Percentiles rank a stretch among this genome's conserved stretches.
These are phyloP conservation scores for Poronia punctata DNA, from an alignment of 495 filamentous ascomycete species.

Conservation along the genomic window DNA sequence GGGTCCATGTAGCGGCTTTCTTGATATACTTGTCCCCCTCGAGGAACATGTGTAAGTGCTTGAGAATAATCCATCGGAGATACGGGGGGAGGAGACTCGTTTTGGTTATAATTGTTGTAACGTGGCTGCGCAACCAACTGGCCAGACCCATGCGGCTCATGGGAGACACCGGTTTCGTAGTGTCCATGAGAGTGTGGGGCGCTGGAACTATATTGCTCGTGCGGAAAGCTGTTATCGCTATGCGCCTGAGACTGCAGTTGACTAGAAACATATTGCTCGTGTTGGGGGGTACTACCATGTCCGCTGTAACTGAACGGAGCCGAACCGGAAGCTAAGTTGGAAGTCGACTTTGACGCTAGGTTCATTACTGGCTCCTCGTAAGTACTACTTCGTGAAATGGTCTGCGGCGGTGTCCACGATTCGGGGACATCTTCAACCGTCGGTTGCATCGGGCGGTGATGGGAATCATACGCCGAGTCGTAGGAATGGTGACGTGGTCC, in stretches of 20 bases:
- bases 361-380: slow-evolving; percentile 33
- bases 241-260: slow-evolving; percentile 15
- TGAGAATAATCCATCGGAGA: slow-evolving; percentile 21
- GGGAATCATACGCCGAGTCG: slow-evolving; percentile 36
- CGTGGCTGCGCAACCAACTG: slow-evolving; percentile 14
- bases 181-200: too few relatives aligned
- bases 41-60: slow-evolving; percentile 21
- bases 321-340: slow-evolving; percentile 37
- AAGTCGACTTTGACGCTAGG: too few relatives aligned
- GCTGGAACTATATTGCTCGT: too few relatives aligned
- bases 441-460: slow-evolving; percentile 54
- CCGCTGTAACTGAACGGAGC: slow-evolving; percentile 41
- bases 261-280: slow-evolving; percentile 24
- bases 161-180: too few relatives aligned
- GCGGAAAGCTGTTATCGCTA: too few relatives aligned
- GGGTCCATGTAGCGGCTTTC: slow-evolving; percentile 17
- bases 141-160: slow-evolving; percentile 24
- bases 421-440: slow-evolving; percentile 61
- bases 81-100: slow-evolving; percentile 16
- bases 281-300: slow-evolving; percentile 29
- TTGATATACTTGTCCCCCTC: slow-evolving; percentile 16
- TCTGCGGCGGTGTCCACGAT: slow-evolving; percentile 34
- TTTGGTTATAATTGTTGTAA: slow-evolving; percentile 17
- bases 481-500: slow-evolving; percentile 44
- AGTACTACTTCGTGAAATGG: slow-evolving; percentile 41